Conservation (phyloP, 2,329 filamentous ascomycete species). For the Phialocephala subalpina region DNA sequence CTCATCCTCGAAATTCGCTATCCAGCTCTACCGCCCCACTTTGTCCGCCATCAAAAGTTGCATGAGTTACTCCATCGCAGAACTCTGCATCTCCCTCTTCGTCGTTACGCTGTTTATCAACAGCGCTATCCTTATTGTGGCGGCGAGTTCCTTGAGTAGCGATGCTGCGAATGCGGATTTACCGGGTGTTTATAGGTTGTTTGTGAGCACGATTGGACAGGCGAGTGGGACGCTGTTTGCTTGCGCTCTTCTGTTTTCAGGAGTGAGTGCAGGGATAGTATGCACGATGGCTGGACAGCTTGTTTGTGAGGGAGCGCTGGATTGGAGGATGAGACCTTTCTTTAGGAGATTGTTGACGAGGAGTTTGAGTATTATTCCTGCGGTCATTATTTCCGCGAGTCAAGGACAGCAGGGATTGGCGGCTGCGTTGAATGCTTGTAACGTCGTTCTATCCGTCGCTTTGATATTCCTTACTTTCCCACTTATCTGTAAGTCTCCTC, state of each 20-base stretch:
- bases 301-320: slow-evolving; percentile 81
- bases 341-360: slow-evolving; percentile 78
- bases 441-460: slow-evolving; percentile 80
- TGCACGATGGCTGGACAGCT: slow-evolving; percentile 90
- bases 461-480: slow-evolving; percentile 82
- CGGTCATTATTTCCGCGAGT: slow-evolving; percentile 80
- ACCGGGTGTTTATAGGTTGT: slow-evolving; percentile 81
- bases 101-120: slow-evolving; percentile 86
- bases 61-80: slow-evolving; percentile 74
- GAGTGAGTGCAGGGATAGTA: slow-evolving; percentile 81
- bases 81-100: slow-evolving; percentile 75
- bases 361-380: slow-evolving; percentile 79
- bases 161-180: slow-evolving; percentile 75
- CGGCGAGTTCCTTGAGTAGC: slow-evolving; percentile 76
- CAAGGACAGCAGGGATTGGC: slow-evolving; percentile 75
- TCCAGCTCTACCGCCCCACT: slow-evolving; percentile 72
- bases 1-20: slow-evolving; percentile 41
- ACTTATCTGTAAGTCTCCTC: slow-evolving; percentile 61
- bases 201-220: slow-evolving; percentile 67
- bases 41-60: slow-evolving; percentile 75
- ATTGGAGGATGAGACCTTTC: slow-evolving; percentile 79
- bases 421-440: slow-evolving; percentile 74
- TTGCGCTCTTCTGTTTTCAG: slow-evolving; percentile 79
- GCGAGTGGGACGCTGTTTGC: slow-evolving; percentile 83
- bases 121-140: slow-evolving; percentile 80